Evolutionary conservation across 352 stramenopile species (phyloP).

Genomic region (Phytophthora fragariaefolia): DNA sequence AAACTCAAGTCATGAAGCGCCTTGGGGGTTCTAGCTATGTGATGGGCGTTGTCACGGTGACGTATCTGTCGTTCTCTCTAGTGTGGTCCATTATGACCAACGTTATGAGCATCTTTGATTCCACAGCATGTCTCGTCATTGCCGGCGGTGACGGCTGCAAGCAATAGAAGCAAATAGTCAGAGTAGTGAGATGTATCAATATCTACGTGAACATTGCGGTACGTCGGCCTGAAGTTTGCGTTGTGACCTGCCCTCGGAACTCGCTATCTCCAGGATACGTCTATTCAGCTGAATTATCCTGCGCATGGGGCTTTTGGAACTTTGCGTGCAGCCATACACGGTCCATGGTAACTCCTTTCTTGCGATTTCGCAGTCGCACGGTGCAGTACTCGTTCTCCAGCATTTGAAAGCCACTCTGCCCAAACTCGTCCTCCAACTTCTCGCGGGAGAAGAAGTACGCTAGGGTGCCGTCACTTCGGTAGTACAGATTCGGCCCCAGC

Average conservation of each 20-base stretch:
- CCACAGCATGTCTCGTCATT: background rate
- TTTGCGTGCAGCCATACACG: slow-evolving; percentile 85
- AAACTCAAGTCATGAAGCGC: slow-evolving; percentile 1
- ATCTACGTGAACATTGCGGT: too few relatives aligned
- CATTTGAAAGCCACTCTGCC: slow-evolving; percentile 47
- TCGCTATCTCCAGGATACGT: too few relatives aligned
- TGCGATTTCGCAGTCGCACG: slow-evolving; percentile 76
- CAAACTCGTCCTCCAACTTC: slow-evolving; percentile 54
- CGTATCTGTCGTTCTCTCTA: background rate
- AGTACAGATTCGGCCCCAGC: slow-evolving; percentile 62
- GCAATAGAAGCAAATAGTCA: background rate
- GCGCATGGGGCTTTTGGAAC: slow-evolving; percentile 47
- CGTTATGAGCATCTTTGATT: slow-evolving; percentile 2
- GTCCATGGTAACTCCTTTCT: slow-evolving; percentile 75
- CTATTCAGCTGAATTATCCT: slow-evolving; percentile 4
- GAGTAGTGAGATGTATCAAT: background rate
- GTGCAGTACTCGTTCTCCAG: slow-evolving; percentile 83
- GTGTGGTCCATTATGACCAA: background rate
- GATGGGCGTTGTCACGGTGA: background rate
- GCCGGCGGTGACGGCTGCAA: background rate
- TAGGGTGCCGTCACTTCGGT: slow-evolving; percentile 80
- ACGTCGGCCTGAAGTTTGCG: too few relatives aligned
- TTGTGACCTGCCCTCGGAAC: too few relatives aligned
- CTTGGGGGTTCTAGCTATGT: background rate
- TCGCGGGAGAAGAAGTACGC: slow-evolving; percentile 83